Evolutionary conservation across 2,329 filamentous ascomycete species (phyloP), one percentile per base, ranked within the genome.

Genomic region (Mycosphaerelloides madeirae): DNA sequence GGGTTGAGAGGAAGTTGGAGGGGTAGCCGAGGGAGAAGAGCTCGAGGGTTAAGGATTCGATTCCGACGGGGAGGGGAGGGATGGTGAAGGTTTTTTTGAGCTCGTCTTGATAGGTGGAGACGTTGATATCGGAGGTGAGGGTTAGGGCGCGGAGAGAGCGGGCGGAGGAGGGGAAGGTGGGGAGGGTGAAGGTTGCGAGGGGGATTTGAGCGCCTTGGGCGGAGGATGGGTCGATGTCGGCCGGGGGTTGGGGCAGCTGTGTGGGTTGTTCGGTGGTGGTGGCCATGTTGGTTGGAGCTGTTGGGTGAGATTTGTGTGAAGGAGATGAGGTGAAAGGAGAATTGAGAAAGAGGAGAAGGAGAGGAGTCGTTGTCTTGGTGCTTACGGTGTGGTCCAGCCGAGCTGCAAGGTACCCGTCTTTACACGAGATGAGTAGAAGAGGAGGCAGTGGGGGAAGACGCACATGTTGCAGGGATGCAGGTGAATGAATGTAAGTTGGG

Each of bases 11-110:
- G 54, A 73, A 75, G 9, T 65, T 66, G 0, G 65, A 63, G 6
- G 64, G 69, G 53, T 73, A 75, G 28, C 72, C 72, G 5, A 74
- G 59, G 11, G 65, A 65, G 64, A 76, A 76, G 20, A 73, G 63
- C 52, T 75, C 72, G 32, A 75, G 66, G 0, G 70, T 73, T 2
- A 76, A 59, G 43, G 58, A 59, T 28, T 68, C 68, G 50, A 75
- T 71, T 15, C 54, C 57, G 12, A 41, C 19, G 0, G 72, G 72
- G 0, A 74, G 58, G 7, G 55, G 36, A 18, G 70, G 66, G 16
- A 72, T 55, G 0, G 58, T 52, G 55, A 62, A 67, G 11, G 63
- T 54, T 41, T 65, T 41, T 11, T 54, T 40, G 29, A 75, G 63
- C 6, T 68, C 53, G 13, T 48, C 39, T 41, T 68, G 64, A 59